A percentile compares a stretch with the other conserved stretches of the same genome.
phyloP scores from a whole-genome alignment of 2,329 filamentous ascomycete genomes.

The Fusarium nisikadoi region DNA sequence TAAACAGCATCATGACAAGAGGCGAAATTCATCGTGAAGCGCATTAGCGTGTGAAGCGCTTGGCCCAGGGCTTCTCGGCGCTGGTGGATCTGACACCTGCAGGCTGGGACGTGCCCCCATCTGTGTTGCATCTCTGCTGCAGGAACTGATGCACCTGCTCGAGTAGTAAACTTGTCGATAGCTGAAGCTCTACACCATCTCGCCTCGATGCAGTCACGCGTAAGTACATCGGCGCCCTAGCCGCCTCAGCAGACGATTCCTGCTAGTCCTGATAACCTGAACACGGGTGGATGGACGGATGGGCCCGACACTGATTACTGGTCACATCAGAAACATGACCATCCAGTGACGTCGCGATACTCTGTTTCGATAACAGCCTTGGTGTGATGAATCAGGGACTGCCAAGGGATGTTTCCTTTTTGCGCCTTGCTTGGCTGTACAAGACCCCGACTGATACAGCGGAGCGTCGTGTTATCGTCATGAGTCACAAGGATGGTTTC shows the following conservation, averaged over 20 bases:
- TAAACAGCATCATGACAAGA: conserved; percentile 23
- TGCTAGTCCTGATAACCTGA: conserved; percentile 6
- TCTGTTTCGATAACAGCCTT: conserved; percentile 24
- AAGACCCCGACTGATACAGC: neutral
- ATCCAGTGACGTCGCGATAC: conserved; percentile 34
- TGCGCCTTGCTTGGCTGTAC: conserved; percentile 19
- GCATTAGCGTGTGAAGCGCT: conserved; percentile 28
- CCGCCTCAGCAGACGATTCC: conserved; percentile 10
- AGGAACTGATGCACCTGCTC: conserved; percentile 36
- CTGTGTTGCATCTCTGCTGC: conserved; percentile 37
- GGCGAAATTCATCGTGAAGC: conserved; percentile 24
- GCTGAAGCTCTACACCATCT: conserved; percentile 38
- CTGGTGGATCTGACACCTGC: conserved; percentile 41
- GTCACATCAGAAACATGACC: conserved; percentile 19
- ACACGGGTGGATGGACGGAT: conserved; percentile 24
- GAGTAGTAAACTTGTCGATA: conserved; percentile 24
- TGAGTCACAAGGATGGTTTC: conserved; percentile 27
- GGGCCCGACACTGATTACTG: conserved; percentile 21
- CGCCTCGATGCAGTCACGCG: conserved; percentile 23
- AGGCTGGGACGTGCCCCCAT: conserved; percentile 29
- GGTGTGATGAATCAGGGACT: conserved; percentile 10
- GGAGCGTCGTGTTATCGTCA: conserved; percentile 24
- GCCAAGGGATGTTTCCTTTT: conserved; percentile 30
- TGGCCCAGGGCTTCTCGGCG: conserved; percentile 25
- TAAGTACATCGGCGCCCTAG: conserved; percentile 21